Evolutionary conservation across 2,329 filamentous ascomycete species (phyloP), one percentile per base, ranked within the genome.

Genomic region (Ophiosphaerella korrae): DNA sequence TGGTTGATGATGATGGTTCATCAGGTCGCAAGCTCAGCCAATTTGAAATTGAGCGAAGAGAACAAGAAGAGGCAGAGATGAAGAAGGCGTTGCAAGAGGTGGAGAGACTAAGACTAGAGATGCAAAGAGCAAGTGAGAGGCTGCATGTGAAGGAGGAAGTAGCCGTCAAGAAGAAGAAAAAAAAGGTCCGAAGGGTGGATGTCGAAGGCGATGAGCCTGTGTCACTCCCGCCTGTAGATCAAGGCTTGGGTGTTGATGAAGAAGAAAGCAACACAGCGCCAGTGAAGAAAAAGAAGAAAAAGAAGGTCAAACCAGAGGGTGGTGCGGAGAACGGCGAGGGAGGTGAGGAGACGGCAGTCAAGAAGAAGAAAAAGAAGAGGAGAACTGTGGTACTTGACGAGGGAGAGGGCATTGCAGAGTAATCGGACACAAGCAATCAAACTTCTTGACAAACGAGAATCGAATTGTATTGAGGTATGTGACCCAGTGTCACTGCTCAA

Each of bases 1-100:
- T 97, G 1, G 84, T 88, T 42, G 84, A 80, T 29, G 77, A 73
- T 7, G 65, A 64, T 7, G 76, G 57, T 44, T 14, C 60, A 57
- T 41, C 50, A 1, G 49, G 55, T 37, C 50, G 67, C 8, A 62
- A 59, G 32, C 55, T 71, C 26, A 69, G 65, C 3, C 64, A 72
- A 40, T 77, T 82, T 41, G 84, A 89, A 50, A 80, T 85, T 43
- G 88, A 91, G 65, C 80, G 81, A 45, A 84, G 87, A 57, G 83
- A 88, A 68, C 84, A 83, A 13, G 91, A 96, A 67, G 92, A 97
- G 53, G 86, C 84, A 1, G 92, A 97, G 74, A 96, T 97, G 90
- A 86, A 85, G 38, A 86, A 85, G 65, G 94, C 93, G 7, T 86
- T 97, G 80, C 87, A 88, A 71, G 90, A 97, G 72, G 89, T 99